Base-by-base conservation (phyloP, 257 asterid genomes). In the Voacanga thouarsii region DNA sequence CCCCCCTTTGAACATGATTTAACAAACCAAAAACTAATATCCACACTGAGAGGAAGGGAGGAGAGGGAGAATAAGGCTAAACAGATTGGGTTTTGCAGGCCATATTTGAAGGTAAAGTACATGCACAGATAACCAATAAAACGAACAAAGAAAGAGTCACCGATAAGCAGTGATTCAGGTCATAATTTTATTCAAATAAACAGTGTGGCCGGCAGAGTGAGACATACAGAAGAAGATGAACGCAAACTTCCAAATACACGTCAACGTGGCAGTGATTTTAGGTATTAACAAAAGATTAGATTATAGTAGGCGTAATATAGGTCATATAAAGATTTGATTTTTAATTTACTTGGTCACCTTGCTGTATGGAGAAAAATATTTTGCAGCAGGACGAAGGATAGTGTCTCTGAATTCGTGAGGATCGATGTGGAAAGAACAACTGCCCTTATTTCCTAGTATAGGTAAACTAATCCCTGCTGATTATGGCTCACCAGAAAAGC, bases 121-220 rank as follows among this genome's bases (percentile, higher is more conserved):
- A 78, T 61, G 26, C 47, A 50, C 21, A 44, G 59, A 49, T 69
- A 68, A 43, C 39, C 63, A 59, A 69, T 41, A 51, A 75, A 71
- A 60, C n/a, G 72, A 74, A 50, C n/a, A 81, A 73, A 74, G 78
- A 84, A 84, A 72, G 59, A 18, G 85, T 77, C 79, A 50, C 10
- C 41, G 56, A 55, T 71, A 37, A 55, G 44, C 33, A 51, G 81
- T 70, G 26, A 59, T 71, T 72, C 60, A 68, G 37, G 14, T 28
- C 28, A 76, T 82, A 78, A 75, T 78, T 78, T 77, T 56, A 69
- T 72, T 82, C 51, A 63, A 78, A 74, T 37, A 53, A 74, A 81
- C 84, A 49, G 74, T 67, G 49, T 79, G 88, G 97, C 96, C 97
- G 96, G 97, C 97, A 87, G 85, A 86, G 86, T 83, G 59, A 75